Conservation (phyloP, 2,329 filamentous ascomycete species). For the Sarocladium strictum region DNA sequence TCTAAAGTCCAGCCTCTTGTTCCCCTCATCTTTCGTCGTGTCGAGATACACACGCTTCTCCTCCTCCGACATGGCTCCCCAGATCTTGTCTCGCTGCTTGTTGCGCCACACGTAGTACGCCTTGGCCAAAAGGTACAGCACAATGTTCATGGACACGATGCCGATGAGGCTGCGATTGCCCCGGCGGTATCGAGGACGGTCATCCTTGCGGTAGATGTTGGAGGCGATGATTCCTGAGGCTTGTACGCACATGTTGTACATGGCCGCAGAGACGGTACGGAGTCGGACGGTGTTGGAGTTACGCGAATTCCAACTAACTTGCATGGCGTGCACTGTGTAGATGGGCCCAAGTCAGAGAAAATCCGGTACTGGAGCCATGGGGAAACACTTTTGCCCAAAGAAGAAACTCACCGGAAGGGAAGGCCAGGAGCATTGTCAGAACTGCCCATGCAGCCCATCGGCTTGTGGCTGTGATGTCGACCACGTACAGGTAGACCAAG, state of each 20-base stretch:
- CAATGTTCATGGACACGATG: conserved; percentile 31
- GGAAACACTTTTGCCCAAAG: neutral
- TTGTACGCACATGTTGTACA: conserved; percentile 55
- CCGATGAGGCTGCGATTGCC: conserved; percentile 51
- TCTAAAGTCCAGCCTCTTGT: conserved; percentile 31
- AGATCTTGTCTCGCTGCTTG: conserved; percentile 28
- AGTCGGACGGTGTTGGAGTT: conserved; percentile 58
- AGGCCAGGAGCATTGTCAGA: neutral
- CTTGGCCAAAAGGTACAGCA: conserved; percentile 23
- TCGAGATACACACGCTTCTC: conserved; percentile 19
- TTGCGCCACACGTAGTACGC: conserved; percentile 26
- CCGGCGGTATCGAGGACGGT: conserved; percentile 17
- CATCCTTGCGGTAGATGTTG: conserved; percentile 31
- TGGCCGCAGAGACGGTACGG: conserved; percentile 54
- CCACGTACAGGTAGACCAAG: neutral
- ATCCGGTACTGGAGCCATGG: no score
- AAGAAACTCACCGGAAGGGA: neutral
- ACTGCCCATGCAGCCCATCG: neutral
- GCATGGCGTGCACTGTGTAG: conserved; percentile 6
- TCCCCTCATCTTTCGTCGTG: conserved; percentile 33
- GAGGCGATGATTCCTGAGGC: conserved; percentile 33
- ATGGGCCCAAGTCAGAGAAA: no score
- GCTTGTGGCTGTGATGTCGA: neutral
- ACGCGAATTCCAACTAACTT: conserved; percentile 17
- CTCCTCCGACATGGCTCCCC: conserved; percentile 38